These are phyloP conservation scores for Wickerhamiella brachini DNA, from an alignment of 805 yeast genomes.

Conservation along the genomic window DNA sequence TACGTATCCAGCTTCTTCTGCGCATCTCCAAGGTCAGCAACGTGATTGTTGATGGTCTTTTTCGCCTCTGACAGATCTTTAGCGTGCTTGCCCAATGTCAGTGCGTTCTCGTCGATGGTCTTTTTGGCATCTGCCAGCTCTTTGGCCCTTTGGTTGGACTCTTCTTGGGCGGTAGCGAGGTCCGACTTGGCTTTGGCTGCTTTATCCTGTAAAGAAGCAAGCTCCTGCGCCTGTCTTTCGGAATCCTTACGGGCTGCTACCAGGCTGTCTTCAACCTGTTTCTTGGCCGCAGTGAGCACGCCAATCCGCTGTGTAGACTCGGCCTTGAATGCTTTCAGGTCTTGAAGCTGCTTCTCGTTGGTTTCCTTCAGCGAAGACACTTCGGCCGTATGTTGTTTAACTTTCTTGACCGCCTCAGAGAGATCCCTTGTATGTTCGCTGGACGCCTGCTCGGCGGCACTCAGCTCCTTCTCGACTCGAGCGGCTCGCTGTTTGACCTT, in stretches of 20 bases:
- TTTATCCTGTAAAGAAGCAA: neutral
- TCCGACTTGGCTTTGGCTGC: neutral
- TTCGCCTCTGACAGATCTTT: neutral
- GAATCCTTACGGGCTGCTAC: neutral
- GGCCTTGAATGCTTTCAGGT: neutral
- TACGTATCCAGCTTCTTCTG: too few relatives aligned
- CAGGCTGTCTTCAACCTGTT: neutral
- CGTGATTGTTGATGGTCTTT: neutral
- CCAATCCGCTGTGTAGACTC: neutral
- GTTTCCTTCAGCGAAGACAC: neutral
- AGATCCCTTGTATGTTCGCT: neutral
- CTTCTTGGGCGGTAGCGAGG: constrained; percentile 2
- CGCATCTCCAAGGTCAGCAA: neutral
- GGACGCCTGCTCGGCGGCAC: neutral
- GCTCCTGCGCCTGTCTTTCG: neutral
- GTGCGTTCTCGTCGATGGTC: neutral
- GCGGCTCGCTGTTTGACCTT: neutral
- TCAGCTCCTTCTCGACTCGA: neutral
- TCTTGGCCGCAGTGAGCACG: neutral
- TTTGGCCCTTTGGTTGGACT: constrained; percentile 3
- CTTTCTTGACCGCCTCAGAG: neutral
- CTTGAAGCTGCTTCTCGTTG: neutral
- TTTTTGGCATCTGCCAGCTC: neutral
- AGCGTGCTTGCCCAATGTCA: neutral
- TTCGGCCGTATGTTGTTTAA: neutral